phyloP scores from a whole-genome alignment of 1,139 yeast genomes.

The Meyerozyma sp. region DNA sequence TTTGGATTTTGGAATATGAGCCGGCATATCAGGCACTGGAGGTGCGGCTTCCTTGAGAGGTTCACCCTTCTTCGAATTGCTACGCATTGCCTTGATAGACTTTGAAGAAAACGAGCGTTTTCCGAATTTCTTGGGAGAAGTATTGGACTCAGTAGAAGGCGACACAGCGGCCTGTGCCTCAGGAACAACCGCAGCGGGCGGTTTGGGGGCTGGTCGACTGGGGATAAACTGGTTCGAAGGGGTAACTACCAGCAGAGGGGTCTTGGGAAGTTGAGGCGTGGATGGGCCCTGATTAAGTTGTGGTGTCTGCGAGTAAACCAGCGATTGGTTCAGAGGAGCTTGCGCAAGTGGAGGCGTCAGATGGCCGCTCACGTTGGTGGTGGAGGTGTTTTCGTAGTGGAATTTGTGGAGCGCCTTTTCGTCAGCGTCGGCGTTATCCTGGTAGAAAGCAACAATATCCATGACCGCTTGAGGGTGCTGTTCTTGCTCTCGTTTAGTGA shows the following conservation, averaged over 20 bases:
- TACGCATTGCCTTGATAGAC: slow-evolving; percentile 30
- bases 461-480: slow-evolving; percentile 92
- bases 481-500: slow-evolving; percentile 76
- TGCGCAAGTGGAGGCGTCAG: slow-evolving; percentile 22
- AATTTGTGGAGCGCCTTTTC: slow-evolving; percentile 74
- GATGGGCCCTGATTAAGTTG: slow-evolving; percentile 36
- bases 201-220: slow-evolving; percentile 64
- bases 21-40: slow-evolving; percentile 3
- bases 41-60: slow-evolving; percentile 9
- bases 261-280: neutral
- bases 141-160: slow-evolving; percentile 5
- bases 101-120: slow-evolving; percentile 35
- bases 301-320: slow-evolving; percentile 50
- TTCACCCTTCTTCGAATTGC: slow-evolving; percentile 13
- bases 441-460: slow-evolving; percentile 87
- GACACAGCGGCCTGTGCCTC: slow-evolving; percentile 7
- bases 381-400: slow-evolving; percentile 26
- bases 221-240: slow-evolving; percentile 49
- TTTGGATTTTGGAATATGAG: slow-evolving; percentile 38
- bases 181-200: slow-evolving; percentile 22
- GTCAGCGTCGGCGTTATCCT: slow-evolving; percentile 56
- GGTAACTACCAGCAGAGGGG: slow-evolving; percentile 10
- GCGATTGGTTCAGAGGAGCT: slow-evolving; percentile 17
- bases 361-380: slow-evolving; percentile 17
- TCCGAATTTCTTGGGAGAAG: slow-evolving; percentile 19